Evolutionary conservation across 2,329 filamentous ascomycete genomes (phyloP).

Genomic region (Ceratocystis cubensis): DNA sequence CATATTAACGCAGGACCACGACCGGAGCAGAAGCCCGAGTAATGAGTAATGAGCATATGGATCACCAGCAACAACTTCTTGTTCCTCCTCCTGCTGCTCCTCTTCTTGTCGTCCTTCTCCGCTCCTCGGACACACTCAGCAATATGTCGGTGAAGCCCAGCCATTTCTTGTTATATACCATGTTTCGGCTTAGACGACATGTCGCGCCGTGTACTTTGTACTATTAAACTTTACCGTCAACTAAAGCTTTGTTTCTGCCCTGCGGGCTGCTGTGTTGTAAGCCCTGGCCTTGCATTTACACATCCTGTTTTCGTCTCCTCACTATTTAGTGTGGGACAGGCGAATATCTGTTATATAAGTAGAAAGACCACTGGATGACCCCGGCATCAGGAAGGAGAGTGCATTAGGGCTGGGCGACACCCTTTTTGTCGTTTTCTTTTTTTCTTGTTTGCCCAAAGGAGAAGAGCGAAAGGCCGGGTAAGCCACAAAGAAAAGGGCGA

Average conservation of each 20-base stretch:
- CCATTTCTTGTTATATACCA: not conserved
- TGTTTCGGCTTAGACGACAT: slow-evolving; percentile 7
- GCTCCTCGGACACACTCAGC: not conserved
- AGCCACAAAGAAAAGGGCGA: not conserved
- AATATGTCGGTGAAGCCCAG: slow-evolving; percentile 3
- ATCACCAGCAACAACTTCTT: no score
- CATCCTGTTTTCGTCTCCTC: not conserved
- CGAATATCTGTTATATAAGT: not conserved
- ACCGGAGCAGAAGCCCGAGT: no score
- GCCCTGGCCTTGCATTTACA: not conserved
- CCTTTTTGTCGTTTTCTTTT: no score
- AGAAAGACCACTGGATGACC: not conserved
- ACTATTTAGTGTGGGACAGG: not conserved
- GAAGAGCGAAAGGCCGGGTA: not conserved
- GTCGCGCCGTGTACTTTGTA: slow-evolving; percentile 1
- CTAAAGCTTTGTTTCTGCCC: not conserved
- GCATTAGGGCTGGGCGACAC: slow-evolving; percentile 2
- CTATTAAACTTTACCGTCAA: not conserved
- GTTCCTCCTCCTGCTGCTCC: no score
- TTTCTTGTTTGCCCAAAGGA: not conserved
- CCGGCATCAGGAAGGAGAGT: not conserved
- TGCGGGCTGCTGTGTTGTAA: not conserved
- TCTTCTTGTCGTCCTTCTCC: not conserved
- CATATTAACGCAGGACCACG: no score
- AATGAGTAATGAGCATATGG: no score